Conservation (phyloP, 768 basidiomycete genomes). For the Heimioporus sp. region DNA sequence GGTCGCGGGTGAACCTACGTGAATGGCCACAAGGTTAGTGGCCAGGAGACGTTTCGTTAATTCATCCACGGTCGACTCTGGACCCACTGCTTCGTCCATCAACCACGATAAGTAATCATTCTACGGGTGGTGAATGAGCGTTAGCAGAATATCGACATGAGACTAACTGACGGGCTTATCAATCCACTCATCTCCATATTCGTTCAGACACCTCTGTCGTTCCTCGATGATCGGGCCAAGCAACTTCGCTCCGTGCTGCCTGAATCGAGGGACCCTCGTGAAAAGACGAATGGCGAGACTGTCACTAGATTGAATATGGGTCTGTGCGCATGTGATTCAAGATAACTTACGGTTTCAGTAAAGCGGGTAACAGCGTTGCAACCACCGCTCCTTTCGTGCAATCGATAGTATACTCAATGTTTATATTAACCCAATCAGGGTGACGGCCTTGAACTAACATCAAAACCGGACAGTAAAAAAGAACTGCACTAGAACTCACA, state of each 20-base stretch:
- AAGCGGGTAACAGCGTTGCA: constrained; percentile 31
- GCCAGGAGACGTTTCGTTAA: constrained; percentile 16
- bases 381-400: constrained; percentile 22
- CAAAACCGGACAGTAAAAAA: neutral
- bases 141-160: neutral
- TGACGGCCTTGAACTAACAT: constrained; percentile 34
- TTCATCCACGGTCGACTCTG: constrained; percentile 18
- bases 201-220: constrained; percentile 18
- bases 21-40: constrained; percentile 6
- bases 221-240: constrained; percentile 30
- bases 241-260: constrained; percentile 6
- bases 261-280: constrained; percentile 3
- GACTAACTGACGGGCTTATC: constrained; percentile 30
- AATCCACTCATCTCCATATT: constrained; percentile 24
- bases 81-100: constrained; percentile 22
- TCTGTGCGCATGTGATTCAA: neutral
- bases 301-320: neutral
- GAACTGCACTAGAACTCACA: constrained; percentile 27
- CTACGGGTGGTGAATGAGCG: constrained; percentile 6
- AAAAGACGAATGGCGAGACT: constrained; percentile 19
- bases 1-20: neutral
- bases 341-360: constrained; percentile 30
- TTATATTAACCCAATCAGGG: constrained; percentile 31
- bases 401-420: constrained; percentile 28
- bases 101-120: constrained; percentile 34